Evolutionary conservation across 2,329 filamentous ascomycete genomes (phyloP).

Genomic region (Fusarium multiceps): DNA sequence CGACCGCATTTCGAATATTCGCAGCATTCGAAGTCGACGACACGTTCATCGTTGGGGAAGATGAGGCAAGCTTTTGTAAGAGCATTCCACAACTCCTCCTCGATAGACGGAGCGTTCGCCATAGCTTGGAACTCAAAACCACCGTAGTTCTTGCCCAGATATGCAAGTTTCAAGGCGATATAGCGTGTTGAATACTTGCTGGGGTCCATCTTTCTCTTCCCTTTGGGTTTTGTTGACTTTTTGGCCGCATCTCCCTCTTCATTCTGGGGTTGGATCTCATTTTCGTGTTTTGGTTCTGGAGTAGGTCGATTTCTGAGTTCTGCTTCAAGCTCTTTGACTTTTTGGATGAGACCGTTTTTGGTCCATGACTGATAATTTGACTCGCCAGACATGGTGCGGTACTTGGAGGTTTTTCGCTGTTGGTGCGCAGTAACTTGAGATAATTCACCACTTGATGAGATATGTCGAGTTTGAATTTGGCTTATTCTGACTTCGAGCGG

Average conservation of each 20-base stretch:
- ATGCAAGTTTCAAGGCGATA: constrained; percentile 93
- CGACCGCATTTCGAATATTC: constrained; percentile 96
- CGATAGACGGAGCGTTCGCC: constrained; percentile 81
- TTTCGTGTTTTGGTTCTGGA: constrained; percentile 21
- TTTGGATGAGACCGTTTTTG: constrained; percentile 73
- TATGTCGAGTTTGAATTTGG: constrained; percentile 22
- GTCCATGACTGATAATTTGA: constrained; percentile 74
- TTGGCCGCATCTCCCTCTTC: constrained; percentile 24
- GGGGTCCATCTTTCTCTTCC: constrained; percentile 74
- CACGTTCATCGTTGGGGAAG: constrained; percentile 70
- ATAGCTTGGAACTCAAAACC: constrained; percentile 89
- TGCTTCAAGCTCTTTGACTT: constrained; percentile 74
- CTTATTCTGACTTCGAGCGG: constrained; percentile 37
- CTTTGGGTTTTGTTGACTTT: constrained; percentile 52
- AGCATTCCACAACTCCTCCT: constrained; percentile 94
- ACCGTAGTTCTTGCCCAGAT: constrained; percentile 90
- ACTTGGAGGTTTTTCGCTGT: constrained; percentile 30
- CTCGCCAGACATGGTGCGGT: constrained; percentile 49
- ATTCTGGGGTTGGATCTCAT: constrained; percentile 1
- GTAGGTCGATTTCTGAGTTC: constrained; percentile 66
- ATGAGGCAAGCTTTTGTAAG: constrained; percentile 85
- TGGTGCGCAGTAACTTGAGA: constrained; percentile 18
- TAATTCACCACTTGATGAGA: constrained; percentile 41
- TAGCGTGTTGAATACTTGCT: constrained; percentile 84
- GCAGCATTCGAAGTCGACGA: constrained; percentile 82